Base-by-base conservation (phyloP, 1,139 yeast species). In the Trichomonascaceae sp. region DNA sequence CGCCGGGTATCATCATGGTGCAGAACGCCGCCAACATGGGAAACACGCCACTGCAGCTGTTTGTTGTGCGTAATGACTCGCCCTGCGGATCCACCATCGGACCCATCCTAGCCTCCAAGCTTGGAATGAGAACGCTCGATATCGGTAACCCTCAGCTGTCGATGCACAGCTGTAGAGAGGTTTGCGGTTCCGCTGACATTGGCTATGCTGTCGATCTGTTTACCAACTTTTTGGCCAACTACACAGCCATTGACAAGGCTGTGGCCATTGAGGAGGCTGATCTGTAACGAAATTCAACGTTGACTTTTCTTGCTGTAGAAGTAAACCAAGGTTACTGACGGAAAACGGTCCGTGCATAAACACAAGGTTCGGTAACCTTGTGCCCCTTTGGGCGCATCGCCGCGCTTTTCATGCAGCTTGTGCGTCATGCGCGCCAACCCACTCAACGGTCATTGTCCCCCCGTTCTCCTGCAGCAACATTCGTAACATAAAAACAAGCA, bases 11-110 rank as follows among this genome's bases (percentile, higher is more conserved):
- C 40, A 82, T 85, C 1, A 57, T 89, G 38, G 50, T 87, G 38
- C 79, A 85, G 53, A 68, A 75, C 43, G 60, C 80, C 34, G 96
- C 93, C 3, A 67, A 75, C 35, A 51, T 51, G 28, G 76, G 74
- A 3, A 61, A 71, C 43, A 76, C 79, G 13, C 64, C 65, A 15
- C 43, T 61, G 34, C 67, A 62, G 45, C 38, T 85, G 39, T 85
- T 89, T 62, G 97, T 87, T 20, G 93, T 80, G 17, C 70, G 92
- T 40, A 89, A 89, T 52, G 94, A 81, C 48, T 76, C 93, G 1
- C 82, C 96, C 3, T 89, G 97, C 59, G 98, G 98, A 1, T 79
- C 94, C 2, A 89, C 98, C 2, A 89, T 89, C 50, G 98, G 98
- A 1, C 97, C 98, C 16, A 79, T 85, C 54, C 63, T 89, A 41